Evolutionary conservation across 805 yeast genomes (phyloP), one percentile per base, ranked within the genome.

Genomic region (Sugiyamaella smithiae): DNA sequence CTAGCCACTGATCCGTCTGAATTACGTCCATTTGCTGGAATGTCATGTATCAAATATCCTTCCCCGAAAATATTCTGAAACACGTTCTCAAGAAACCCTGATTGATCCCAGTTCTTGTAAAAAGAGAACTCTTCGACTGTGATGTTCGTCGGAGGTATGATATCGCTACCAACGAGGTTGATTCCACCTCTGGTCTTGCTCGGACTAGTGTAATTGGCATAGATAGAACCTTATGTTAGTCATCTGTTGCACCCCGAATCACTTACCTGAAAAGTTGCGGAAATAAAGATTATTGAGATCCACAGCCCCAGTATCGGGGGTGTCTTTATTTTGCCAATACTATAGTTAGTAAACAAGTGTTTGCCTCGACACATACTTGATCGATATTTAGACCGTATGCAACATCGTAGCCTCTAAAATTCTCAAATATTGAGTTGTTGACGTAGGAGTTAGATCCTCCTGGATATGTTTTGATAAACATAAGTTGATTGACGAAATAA

Each of bases 61-160:
- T 32, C 8, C n/a, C 37, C 37, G n/a, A 32, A 11, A 11, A 32
- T 14, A 32, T 32, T 32, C n/a, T 9, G 17, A 16, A 32, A 32
- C n/a, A 32, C 37, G 17, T 32, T 32, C 17, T 32, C 37, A 14
- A 11, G 37, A 16, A 8, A 32, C 7, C 37, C 37, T 6, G 19
- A 32, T 16, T 32, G 37, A 32, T 32, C 37, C n/a, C 19, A 32
- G 37, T 32, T 16, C 7, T 32, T 32, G 37, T 26, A 26, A 26
- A 26, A 26, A 8, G 37, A 32, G 37, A 32, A 16, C n/a, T 16
- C 37, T 14, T 16, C 37, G n/a, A 32, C 19, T 11, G 37, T 32
- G 17, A 32, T 32, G n/a, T 32, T 32, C 8, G 7, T 14, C 11
- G 37, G 37, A 9, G 37, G 19, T 11, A 32, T 32, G 8, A 32